phyloP scores from a whole-genome alignment of 306 rosid species.

The Alnus rubra region DNA sequence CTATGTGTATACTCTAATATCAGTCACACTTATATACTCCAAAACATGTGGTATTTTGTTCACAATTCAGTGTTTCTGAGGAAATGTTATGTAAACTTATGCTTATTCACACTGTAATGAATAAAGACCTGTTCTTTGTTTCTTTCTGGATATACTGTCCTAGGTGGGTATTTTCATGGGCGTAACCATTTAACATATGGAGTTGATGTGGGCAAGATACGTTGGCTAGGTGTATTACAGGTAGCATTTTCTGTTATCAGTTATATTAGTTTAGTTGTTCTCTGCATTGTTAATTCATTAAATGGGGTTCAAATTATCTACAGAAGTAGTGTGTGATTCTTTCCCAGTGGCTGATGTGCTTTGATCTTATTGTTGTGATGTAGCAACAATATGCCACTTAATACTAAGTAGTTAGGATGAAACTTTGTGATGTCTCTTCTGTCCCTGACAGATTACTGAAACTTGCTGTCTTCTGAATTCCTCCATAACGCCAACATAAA shows the following conservation, averaged over 20 bases:
- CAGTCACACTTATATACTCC: too few relatives aligned
- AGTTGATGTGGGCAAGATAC: slow-evolving; percentile 64
- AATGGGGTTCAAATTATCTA: neutral
- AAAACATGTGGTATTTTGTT: neutral
- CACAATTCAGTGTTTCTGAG: neutral
- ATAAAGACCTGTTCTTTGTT: slow-evolving; percentile 21
- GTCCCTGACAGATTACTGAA: neutral
- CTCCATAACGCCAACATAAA: neutral
- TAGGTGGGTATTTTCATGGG: slow-evolving; percentile 88
- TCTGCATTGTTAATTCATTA: neutral
- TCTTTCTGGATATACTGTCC: slow-evolving; percentile 33
- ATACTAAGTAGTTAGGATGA: neutral
- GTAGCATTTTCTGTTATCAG: slow-evolving; percentile 26
- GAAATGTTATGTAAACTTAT: neutral
- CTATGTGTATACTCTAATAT: too few relatives aligned
- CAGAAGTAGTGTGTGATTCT: neutral
- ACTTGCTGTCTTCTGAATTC: neutral
- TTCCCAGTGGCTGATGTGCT: neutral
- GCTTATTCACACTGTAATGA: slow-evolving; percentile 1
- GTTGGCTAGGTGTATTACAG: slow-evolving; percentile 82
- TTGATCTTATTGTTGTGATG: neutral
- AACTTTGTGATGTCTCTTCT: neutral
- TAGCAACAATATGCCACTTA: neutral
- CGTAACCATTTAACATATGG: slow-evolving; percentile 61
- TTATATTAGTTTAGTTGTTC: neutral